Evolutionary conservation across 805 yeast species (phyloP).

Genomic region (Saccharomycopsis sp.): DNA sequence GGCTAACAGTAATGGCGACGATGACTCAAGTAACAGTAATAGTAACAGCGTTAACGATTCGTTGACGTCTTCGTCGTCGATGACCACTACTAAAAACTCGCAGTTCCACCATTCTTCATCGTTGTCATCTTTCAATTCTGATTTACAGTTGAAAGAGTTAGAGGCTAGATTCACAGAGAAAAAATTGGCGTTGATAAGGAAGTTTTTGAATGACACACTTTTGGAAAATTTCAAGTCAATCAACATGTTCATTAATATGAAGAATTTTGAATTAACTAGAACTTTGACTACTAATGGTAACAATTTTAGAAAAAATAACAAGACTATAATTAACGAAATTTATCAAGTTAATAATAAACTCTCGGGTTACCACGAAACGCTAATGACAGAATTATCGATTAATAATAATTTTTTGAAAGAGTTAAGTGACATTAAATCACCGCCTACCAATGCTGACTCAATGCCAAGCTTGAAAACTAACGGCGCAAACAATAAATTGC

Average conservation of each 20-base stretch:
- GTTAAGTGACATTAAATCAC: not conserved
- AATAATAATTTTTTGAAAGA: slow-evolving; percentile 7
- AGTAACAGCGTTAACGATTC: not conserved
- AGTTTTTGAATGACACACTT: slow-evolving; percentile 8
- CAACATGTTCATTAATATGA: slow-evolving; percentile 14
- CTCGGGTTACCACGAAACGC: slow-evolving; percentile 6
- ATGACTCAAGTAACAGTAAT: not conserved
- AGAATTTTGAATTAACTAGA: slow-evolving; percentile 13
- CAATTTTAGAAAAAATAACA: slow-evolving; percentile 14
- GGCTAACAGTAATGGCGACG: not conserved
- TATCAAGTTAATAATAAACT: slow-evolving; percentile 6
- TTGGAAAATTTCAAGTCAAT: slow-evolving; percentile 3
- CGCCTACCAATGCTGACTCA: not conserved
- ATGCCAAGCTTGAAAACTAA: slow-evolving; percentile 1
- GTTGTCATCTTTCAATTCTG: not conserved
- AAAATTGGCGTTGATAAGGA: slow-evolving; percentile 2
- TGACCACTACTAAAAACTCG: slow-evolving; percentile 1
- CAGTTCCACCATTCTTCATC: not conserved
- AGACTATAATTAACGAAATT: slow-evolving; percentile 12
- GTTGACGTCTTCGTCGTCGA: not conserved
- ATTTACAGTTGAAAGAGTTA: not conserved
- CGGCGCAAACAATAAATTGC: not conserved
- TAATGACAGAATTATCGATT: slow-evolving; percentile 1
- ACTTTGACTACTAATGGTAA: slow-evolving; percentile 15
- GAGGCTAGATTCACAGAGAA: not conserved